Conservation (phyloP, 768 basidiomycete species). For the Trametes meyenii region DNA sequence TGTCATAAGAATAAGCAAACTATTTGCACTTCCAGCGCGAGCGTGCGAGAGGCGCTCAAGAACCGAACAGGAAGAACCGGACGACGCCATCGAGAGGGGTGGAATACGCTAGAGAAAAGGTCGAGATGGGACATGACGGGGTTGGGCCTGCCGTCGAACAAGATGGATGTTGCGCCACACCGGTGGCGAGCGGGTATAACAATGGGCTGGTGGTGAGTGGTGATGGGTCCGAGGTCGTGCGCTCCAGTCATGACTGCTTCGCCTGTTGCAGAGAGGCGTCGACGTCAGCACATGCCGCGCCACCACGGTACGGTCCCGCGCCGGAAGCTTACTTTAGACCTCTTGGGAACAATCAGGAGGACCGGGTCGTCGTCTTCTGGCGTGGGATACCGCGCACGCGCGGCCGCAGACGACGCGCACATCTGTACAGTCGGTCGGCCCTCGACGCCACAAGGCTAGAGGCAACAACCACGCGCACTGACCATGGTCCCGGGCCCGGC, state of each 20-base stretch:
- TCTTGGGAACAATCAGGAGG: slow-evolving; percentile 29
- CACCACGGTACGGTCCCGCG: background rate
- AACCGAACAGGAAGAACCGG: background rate
- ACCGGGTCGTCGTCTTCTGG: slow-evolving; percentile 31
- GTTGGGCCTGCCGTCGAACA: slow-evolving; percentile 1
- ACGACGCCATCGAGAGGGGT: background rate
- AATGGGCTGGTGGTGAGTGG: slow-evolving; percentile 10
- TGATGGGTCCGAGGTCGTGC: background rate
- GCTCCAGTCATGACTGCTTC: slow-evolving; percentile 17
- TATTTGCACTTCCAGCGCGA: slow-evolving; percentile 1
- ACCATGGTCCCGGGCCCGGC: slow-evolving; percentile 20
- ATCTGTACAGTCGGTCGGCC: slow-evolving; percentile 9
- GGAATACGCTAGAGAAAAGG: background rate
- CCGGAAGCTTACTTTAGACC: slow-evolving; percentile 22
- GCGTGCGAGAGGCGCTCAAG: background rate
- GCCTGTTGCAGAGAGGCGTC: slow-evolving; percentile 7
- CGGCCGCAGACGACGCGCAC: background rate
- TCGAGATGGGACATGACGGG: background rate
- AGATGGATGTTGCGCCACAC: background rate
- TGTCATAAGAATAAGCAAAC: slow-evolving; percentile 13
- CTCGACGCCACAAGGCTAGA: slow-evolving; percentile 2
- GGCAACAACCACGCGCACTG: slow-evolving; percentile 5
- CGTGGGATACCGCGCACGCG: slow-evolving; percentile 12
- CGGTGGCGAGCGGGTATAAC: slow-evolving; percentile 11
- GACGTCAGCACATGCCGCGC: slow-evolving; percentile 5